Conservation (phyloP, 2,329 filamentous ascomycete genomes). For the Aureobasidium leucospermi region DNA sequence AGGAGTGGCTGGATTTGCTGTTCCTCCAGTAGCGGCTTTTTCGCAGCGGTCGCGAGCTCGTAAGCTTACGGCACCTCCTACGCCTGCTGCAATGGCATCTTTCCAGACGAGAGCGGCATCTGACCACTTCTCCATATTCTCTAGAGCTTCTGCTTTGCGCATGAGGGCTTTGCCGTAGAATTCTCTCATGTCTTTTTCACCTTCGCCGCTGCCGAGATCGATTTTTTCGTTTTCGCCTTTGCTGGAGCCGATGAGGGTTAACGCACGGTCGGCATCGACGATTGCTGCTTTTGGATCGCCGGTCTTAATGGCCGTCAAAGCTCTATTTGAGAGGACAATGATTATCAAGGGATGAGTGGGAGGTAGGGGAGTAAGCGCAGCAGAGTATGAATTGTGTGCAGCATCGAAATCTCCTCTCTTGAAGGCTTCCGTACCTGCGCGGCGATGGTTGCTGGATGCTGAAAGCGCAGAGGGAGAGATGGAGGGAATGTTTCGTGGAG, state of each 20-base stretch:
- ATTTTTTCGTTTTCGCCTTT: slow-evolving; percentile 77
- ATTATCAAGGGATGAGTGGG: slow-evolving; percentile 74
- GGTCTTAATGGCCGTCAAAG: slow-evolving; percentile 82
- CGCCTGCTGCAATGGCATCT: slow-evolving; percentile 70
- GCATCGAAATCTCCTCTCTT: slow-evolving; percentile 88
- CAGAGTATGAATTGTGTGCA: slow-evolving; percentile 75
- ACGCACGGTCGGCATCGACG: slow-evolving; percentile 71
- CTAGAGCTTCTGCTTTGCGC: slow-evolving; percentile 89
- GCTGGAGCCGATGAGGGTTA: slow-evolving; percentile 70
- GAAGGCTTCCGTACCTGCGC: slow-evolving; percentile 79
- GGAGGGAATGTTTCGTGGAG: slow-evolving; percentile 55
- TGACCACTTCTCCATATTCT: slow-evolving; percentile 89
- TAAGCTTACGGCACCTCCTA: slow-evolving; percentile 77
- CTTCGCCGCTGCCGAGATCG: slow-evolving; percentile 52
- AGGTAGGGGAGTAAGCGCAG: slow-evolving; percentile 68
- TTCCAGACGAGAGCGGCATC: slow-evolving; percentile 80
- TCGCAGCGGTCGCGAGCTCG: slow-evolving; percentile 86
- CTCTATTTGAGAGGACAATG: slow-evolving; percentile 83
- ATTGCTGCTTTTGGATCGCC: slow-evolving; percentile 86
- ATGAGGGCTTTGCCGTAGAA: slow-evolving; percentile 90
- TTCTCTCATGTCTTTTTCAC: slow-evolving; percentile 77
- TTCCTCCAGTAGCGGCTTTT: slow-evolving; percentile 59
- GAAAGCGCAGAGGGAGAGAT: slow-evolving; percentile 63
- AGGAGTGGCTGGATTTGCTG: slow-evolving; percentile 39
- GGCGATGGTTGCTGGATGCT: slow-evolving; percentile 69